Percentiles rank a stretch among this genome's conserved stretches.
These are phyloP conservation scores for Talaromyces sp. DNA, from an alignment of 2,329 filamentous ascomycete genomes.

Conservation along the genomic window DNA sequence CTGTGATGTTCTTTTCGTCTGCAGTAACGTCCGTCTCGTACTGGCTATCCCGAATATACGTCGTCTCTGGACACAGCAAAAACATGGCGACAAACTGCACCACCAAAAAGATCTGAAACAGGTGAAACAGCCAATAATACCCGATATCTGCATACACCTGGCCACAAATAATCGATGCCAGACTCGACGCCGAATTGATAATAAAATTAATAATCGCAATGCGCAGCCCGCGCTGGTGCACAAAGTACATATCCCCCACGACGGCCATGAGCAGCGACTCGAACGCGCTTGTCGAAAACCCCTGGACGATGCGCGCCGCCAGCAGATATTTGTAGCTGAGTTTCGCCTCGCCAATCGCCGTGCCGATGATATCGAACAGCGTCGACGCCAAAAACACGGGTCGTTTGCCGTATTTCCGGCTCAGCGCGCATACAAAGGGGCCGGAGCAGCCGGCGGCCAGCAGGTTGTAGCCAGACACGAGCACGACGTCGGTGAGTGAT, in stretches of 20 bases:
- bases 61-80: constrained; percentile 23
- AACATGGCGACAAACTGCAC: constrained; percentile 16
- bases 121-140: constrained; percentile 13
- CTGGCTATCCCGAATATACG: constrained; percentile 18
- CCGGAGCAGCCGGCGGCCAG: constrained; percentile 16
- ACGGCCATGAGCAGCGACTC: constrained; percentile 11
- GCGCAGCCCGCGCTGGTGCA: constrained; percentile 18
- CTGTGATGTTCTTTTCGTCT: background rate
- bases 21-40: constrained; percentile 12
- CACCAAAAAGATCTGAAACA: constrained; percentile 18
- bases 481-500: constrained; percentile 11
- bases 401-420: constrained; percentile 15
- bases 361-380: constrained; percentile 15
- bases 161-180: constrained; percentile 18
- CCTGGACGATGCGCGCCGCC: constrained; percentile 16
- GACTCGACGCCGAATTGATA: constrained; percentile 21
- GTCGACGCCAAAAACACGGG: constrained; percentile 15
- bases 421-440: constrained; percentile 13
- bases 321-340: constrained; percentile 16
- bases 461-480: constrained; percentile 15
- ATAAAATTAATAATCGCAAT: constrained; percentile 18
- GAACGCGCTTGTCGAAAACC: constrained; percentile 8
- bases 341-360: constrained; percentile 12
- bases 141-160: constrained; percentile 14
- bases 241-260: constrained; percentile 20